A percentile compares a stretch with the other conserved stretches of the same genome.
These are phyloP conservation scores for Malania oleifera DNA, from an alignment of 164 flowering plant genomes.

Conservation along the genomic window DNA sequence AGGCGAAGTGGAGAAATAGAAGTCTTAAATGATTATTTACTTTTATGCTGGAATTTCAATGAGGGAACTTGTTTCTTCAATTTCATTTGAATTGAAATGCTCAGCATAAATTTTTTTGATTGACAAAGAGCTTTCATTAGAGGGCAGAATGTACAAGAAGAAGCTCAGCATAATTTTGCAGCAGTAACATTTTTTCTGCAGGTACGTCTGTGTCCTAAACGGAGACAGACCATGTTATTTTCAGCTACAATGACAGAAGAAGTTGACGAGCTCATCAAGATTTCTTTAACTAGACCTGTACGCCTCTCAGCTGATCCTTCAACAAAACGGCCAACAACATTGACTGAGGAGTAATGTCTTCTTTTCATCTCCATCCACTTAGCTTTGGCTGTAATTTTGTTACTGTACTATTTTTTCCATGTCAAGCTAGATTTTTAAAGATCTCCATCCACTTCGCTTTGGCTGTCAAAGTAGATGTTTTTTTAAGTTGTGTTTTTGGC, in stretches of 20 bases:
- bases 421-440: background rate
- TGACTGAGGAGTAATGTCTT: conserved; percentile 80
- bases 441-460: background rate
- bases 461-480: background rate
- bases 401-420: background rate
- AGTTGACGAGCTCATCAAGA: conserved; percentile 80
- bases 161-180: background rate
- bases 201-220: conserved; percentile 80
- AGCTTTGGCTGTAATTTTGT: background rate
- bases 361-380: background rate
- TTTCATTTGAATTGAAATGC: no score
- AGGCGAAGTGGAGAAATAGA: no score
- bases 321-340: conserved; percentile 66
- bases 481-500: background rate
- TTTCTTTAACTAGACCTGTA: conserved; percentile 73
- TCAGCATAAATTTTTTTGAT: no score
- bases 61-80: no score
- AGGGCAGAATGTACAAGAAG: no score
- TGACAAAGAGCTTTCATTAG: no score
- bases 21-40: no score
- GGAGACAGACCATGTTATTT: conserved; percentile 91
- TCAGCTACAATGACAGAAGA: conserved; percentile 98
- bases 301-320: conserved; percentile 97
- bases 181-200: conserved; percentile 16
- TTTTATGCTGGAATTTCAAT: no score